These are phyloP conservation scores for Tetrahymena borealis DNA, from an alignment of 73 alveolate species.

Conservation along the genomic window DNA sequence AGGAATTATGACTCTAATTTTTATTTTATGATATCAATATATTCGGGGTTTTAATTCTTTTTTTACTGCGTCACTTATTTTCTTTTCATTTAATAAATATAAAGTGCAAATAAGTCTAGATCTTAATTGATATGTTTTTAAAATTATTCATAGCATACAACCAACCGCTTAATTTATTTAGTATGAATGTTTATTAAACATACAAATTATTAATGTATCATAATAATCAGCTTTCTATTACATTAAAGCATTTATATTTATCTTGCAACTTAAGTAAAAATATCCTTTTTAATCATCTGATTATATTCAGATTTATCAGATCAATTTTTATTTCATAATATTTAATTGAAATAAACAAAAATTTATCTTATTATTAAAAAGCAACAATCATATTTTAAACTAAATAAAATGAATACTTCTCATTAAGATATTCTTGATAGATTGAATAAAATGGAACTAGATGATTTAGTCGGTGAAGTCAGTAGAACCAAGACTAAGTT, in stretches of 20 bases:
- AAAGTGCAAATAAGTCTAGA: too few relatives aligned
- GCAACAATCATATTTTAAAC: background rate
- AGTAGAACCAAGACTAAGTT: constrained; percentile 4
- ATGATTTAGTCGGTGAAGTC: background rate
- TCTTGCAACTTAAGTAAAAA: background rate
- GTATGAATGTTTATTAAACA: too few relatives aligned
- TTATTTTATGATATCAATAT: background rate
- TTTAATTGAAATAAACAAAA: background rate
- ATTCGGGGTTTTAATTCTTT: background rate
- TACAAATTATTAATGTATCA: too few relatives aligned
- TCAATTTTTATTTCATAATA: background rate
- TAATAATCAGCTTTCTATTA: too few relatives aligned
- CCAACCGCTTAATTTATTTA: too few relatives aligned
- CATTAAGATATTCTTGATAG: background rate
- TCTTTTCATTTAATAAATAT: too few relatives aligned
- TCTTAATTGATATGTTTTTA: too few relatives aligned
- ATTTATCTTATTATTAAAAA: background rate
- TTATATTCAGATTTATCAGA: background rate
- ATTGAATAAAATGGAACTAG: background rate
- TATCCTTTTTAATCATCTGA: background rate
- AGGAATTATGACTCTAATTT: too few relatives aligned
- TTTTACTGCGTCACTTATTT: too few relatives aligned
- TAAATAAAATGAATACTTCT: background rate
- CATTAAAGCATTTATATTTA: background rate
- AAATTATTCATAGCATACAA: too few relatives aligned